A percentile compares a stretch with the other conserved stretches of the same genome.
phyloP scores from a whole-genome alignment of 2,329 filamentous ascomycete species.

The Pseudopithomyces chartarum region DNA sequence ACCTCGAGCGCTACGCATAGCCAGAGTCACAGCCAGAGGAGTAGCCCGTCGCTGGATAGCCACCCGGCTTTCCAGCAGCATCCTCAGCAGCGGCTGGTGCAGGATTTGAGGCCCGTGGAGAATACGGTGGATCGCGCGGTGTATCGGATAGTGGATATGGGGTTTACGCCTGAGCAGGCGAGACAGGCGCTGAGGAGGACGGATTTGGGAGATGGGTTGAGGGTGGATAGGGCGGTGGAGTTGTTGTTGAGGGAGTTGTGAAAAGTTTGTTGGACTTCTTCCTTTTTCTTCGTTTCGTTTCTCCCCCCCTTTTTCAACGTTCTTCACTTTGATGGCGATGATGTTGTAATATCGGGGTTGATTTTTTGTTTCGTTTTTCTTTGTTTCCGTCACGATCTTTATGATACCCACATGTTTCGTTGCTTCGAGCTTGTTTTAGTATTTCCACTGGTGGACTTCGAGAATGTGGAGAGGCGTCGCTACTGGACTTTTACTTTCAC shows the following conservation, averaged over 20 bases:
- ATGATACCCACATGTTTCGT: conserved; percentile 4
- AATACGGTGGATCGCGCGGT: conserved; percentile 64
- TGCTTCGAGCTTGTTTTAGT: background rate
- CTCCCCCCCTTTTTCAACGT: background rate
- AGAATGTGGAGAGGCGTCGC: no score
- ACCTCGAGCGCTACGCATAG: conserved; percentile 7
- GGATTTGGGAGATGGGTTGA: conserved; percentile 63
- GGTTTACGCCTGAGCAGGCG: conserved; percentile 61
- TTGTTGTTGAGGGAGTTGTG: conserved; percentile 50
- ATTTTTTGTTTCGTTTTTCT: background rate
- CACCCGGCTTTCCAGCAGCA: conserved; percentile 36
- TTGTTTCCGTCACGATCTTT: background rate
- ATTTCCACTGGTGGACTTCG: background rate
- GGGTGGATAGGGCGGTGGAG: conserved; percentile 62
- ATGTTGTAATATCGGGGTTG: background rate
- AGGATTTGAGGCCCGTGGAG: conserved; percentile 43
- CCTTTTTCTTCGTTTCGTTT: background rate
- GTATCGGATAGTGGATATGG: conserved; percentile 62
- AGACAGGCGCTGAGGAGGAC: conserved; percentile 63
- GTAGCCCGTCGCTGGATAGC: conserved; percentile 12
- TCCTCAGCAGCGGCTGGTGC: conserved; percentile 36
- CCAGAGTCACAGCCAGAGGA: conserved; percentile 9
- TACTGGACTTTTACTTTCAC: no score
- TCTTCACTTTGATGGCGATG: background rate
- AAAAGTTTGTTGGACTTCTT: background rate